Base-by-base conservation (phyloP, 371 early-diverging fungal species). In the Syncephalastrum monosporum region DNA sequence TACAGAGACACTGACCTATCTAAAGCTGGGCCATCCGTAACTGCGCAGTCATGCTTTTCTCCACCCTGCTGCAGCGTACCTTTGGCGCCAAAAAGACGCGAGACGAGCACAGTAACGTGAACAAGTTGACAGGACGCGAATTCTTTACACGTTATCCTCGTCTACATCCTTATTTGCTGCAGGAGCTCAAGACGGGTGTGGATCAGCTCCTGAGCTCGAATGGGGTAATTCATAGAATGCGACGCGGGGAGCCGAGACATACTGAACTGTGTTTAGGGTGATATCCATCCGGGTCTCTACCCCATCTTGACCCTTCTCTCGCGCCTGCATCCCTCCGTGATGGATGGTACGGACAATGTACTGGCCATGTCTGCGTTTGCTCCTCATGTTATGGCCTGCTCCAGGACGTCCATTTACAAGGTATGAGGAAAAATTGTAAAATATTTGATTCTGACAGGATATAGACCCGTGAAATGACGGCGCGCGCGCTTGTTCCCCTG, bases 1-100 rank as follows among this genome's bases (percentile, higher is more conserved):
- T 33, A 10, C 38, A 12, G 2, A 10, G 38, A 33, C 38, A 33
- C 38, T 12, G 38, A 54, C 29, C 19, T 41, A 56, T 42, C 13
- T 13, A 21, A 63, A 85, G 86, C 47, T 95, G 95, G 91, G 94
- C 96, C 15, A 87, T 97, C 44, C 88, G 97, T 43, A 97, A 97
- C 68, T 91, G 92, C 50, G 88, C 92, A n/a, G 90, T 94, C 12
- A 92, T 97, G 91, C 64, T 97, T 55, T 96, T 92, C 68, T 88
- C 96, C 5, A 82, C 94, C 0, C 64, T 96, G 47, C 63, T 95
- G 8, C 88, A 86, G 17, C 82, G 95, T 56, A 85, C 89, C 7
- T 88, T 96, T 68, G 97, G 97, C 4, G 85, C 84, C 41, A 93
- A 91, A 64, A 81, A 83, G 53, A 83, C 79, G 0, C 77, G 81